phyloP scores from a whole-genome alignment of 1,284 basidiomycete species.

The Rhodotorula mucilaginosa region DNA sequence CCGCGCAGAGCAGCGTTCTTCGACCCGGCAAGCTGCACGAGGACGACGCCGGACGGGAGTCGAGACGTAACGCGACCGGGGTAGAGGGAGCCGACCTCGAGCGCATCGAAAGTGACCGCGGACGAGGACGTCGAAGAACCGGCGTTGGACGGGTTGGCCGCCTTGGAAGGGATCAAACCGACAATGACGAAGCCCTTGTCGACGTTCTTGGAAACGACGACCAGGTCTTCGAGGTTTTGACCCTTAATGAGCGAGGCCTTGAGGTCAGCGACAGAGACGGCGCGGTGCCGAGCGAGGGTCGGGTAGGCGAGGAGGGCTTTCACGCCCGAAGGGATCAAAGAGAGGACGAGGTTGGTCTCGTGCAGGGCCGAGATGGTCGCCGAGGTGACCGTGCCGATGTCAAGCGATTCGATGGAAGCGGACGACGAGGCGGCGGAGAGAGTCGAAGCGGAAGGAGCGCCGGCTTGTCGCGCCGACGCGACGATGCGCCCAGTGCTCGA shows the following conservation, averaged over 20 bases:
- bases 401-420: conserved; percentile 46
- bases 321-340: conserved; percentile 59
- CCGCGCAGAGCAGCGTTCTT: conserved; percentile 61
- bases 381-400: conserved; percentile 67
- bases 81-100: conserved; percentile 69
- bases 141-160: conserved; percentile 31
- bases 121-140: conserved; percentile 39
- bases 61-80: conserved; percentile 63
- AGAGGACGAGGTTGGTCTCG: conserved; percentile 75
- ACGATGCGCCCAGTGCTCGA: conserved; percentile 64
- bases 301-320: conserved; percentile 80
- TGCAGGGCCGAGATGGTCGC: conserved; percentile 75
- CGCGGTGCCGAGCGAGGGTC: conserved; percentile 80
- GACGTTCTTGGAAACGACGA: conserved; percentile 84
- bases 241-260: conserved; percentile 64
- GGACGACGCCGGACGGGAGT: conserved; percentile 59
- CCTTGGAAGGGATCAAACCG: conserved; percentile 56
- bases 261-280: conserved; percentile 66
- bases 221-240: conserved; percentile 71
- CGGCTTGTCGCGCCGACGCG: conserved; percentile 82
- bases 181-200: conserved; percentile 87
- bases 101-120: conserved; percentile 63
- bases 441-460: conserved; percentile 12
- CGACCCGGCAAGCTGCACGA: conserved; percentile 64
- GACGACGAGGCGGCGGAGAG: conserved; percentile 77